phyloP scores from a whole-genome alignment of 164 flowering plant genomes.

The Akebia trifoliata region DNA sequence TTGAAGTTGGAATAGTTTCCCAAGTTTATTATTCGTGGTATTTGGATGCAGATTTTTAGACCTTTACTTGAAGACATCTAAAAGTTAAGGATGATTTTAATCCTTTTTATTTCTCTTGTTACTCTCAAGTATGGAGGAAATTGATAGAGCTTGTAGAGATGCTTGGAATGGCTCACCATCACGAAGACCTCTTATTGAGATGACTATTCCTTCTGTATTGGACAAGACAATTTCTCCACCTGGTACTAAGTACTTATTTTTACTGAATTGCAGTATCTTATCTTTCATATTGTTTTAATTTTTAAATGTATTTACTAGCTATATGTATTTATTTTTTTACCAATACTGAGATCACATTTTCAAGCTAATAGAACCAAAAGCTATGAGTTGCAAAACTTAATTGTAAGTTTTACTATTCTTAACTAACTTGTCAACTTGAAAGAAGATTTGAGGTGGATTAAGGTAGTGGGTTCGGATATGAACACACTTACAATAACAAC shows the following conservation, averaged over 20 bases:
- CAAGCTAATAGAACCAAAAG: neutral
- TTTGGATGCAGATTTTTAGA: neutral
- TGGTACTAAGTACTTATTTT: conserved; percentile 33
- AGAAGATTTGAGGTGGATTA: neutral
- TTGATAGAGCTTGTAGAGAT: conserved; percentile 72
- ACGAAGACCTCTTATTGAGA: conserved; percentile 80
- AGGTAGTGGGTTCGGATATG: too few relatives aligned
- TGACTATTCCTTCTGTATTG: conserved; percentile 92
- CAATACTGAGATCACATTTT: neutral
- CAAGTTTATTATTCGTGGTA: neutral
- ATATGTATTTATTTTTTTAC: neutral
- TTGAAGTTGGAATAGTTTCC: too few relatives aligned
- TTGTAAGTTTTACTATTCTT: neutral
- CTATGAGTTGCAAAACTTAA: neutral
- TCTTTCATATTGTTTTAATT: neutral
- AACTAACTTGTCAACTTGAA: neutral
- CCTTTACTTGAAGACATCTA: neutral
- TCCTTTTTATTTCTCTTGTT: conserved; percentile 12
- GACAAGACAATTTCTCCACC: conserved; percentile 95
- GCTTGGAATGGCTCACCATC: conserved; percentile 84
- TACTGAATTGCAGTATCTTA: neutral
- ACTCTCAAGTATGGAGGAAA: conserved; percentile 71
- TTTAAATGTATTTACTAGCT: too few relatives aligned
- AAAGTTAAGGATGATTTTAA: conserved; percentile 1
- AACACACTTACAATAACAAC: too few relatives aligned